Evolutionary conservation across 306 rosid genomes (phyloP), one percentile per base, ranked within the genome.

Genomic region (Medicago ruthenica): DNA sequence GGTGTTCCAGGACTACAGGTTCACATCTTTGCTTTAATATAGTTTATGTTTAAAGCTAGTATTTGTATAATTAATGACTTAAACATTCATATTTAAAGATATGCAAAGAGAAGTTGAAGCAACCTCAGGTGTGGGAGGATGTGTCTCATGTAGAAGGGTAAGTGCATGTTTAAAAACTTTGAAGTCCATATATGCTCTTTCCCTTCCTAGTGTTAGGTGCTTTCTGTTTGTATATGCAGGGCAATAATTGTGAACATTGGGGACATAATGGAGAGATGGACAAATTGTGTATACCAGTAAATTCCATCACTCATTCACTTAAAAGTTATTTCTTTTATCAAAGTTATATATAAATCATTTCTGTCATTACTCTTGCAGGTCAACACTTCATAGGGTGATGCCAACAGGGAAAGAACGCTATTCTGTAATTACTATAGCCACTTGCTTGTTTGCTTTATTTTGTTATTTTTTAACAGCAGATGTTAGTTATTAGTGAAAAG

Each of bases 201-300:
- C 31, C 80, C 67, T 21, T 47, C 16, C 53, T 27, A 27, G 21
- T 67, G 47, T 81, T 51, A 51, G 21, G 36, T 17, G 70, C 60
- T 73, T 79, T 59, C 6, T 1, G 7, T 73, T 78, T 85, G 45
- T 39, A 27, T 76, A 20, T 81, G 75, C 84, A 93, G 98, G 85
- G 96, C 94, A 60, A 85, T 93, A 64, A 76, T 93, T 69, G 92
- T 93, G 42, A 93, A 93, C 82, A 81, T 91, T 79, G 98, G 98
- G 44, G 98, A 93, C 88, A 65, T 93, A 86, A 87, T 91, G 96
- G 98, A 93, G 81, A 89, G 96, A 77, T 93, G 98, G 98, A 93
- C 96, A 21, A 93, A 91, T 79, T 85, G 94, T 83, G 73, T 93
- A 80, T 93, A 88, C 88, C 84, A 90, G 97, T 93, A 89, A 36